A percentile compares a stretch with the other conserved stretches of the same genome.
Evolutionary conservation across 2,329 filamentous ascomycete genomes (phyloP).

Genomic region (Ilyonectria destructans): DNA sequence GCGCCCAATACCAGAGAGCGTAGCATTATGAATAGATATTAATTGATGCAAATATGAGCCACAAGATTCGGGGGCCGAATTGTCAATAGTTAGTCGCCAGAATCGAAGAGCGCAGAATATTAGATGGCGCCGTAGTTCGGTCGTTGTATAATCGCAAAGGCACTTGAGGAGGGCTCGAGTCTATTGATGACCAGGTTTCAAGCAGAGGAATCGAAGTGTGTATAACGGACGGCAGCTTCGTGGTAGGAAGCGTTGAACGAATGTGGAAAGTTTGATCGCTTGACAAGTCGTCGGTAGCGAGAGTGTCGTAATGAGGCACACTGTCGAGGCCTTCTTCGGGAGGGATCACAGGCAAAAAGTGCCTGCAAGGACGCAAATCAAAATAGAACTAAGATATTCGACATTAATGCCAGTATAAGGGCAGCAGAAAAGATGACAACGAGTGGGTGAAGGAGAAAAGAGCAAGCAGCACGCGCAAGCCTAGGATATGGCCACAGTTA

Average conservation of each 20-base stretch:
- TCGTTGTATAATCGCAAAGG: not conserved
- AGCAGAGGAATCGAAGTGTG: no score
- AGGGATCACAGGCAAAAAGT: not conserved
- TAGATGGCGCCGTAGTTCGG: not conserved
- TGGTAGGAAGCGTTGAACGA: not conserved
- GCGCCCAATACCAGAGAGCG: slow-evolving; percentile 50
- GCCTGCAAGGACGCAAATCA: not conserved
- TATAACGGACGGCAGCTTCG: not conserved
- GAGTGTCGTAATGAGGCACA: no score
- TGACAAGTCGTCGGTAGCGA: no score
- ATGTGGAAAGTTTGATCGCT: no score
- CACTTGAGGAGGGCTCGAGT: not conserved
- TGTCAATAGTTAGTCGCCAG: not conserved
- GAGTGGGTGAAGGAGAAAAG: not conserved
- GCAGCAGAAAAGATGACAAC: not conserved
- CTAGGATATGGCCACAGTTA: not conserved
- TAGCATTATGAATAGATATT: slow-evolving; percentile 50
- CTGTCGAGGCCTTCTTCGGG: not conserved
- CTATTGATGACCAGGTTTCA: not conserved
- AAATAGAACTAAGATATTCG: not conserved
- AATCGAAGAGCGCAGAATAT: not conserved
- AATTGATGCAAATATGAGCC: slow-evolving; percentile 1
- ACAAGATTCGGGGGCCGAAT: not conserved
- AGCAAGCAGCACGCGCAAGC: not conserved
- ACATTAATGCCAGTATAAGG: not conserved